A percentile compares a stretch with the other conserved stretches of the same genome.
Evolutionary conservation across 164 flowering plant species (phyloP).

Genomic region (Macadamia integrifolia): DNA sequence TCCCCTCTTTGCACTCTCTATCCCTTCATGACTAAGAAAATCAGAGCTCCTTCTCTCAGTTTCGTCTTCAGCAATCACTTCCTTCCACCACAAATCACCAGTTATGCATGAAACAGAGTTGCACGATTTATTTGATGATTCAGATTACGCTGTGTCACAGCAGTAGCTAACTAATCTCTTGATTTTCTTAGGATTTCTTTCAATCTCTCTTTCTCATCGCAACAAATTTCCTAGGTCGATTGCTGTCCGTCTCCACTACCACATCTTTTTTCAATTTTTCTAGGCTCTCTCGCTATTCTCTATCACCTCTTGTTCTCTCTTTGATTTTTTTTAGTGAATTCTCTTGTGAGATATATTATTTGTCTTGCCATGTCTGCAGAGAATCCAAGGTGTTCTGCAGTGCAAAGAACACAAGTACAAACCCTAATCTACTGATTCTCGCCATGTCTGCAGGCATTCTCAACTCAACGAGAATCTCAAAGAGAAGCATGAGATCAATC

Average conservation of each 20-base stretch:
- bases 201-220: background rate
- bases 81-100: background rate
- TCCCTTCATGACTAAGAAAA: constrained; percentile 18
- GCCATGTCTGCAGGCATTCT: no score
- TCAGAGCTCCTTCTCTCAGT: constrained; percentile 4
- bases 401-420: no score
- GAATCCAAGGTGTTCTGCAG: no score
- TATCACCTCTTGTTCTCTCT: background rate
- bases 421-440: no score
- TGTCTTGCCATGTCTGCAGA: background rate
- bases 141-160: constrained; percentile 90
- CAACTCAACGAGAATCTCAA: no score
- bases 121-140: constrained; percentile 91
- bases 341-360: background rate
- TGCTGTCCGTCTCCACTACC: background rate
- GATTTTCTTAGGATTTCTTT: no score
- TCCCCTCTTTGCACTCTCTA: background rate
- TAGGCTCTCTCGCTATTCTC: background rate
- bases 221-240: background rate
- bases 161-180: constrained; percentile 39
- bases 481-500: no score
- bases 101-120: constrained; percentile 41
- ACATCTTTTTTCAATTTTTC: no score
- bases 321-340: background rate
- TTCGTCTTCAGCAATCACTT: background rate